Conservation (phyloP, 257 asterid genomes). For the Gentiana macrophylla region DNA sequence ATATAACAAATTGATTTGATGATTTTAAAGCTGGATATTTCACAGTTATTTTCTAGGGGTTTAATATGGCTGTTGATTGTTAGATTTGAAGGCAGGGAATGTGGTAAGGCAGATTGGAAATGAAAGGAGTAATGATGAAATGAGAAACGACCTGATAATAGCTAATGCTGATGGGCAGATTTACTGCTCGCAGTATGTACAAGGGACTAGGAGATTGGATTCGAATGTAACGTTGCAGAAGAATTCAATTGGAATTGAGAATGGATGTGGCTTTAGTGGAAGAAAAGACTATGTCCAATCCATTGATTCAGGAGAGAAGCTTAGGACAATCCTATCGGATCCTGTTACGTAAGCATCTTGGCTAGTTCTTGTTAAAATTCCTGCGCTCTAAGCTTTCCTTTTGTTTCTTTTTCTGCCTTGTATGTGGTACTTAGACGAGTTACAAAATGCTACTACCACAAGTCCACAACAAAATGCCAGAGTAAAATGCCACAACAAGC, state of each 20-base stretch:
- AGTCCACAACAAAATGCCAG: no score
- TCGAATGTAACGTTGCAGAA: slow-evolving; percentile 41
- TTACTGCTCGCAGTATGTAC: slow-evolving; percentile 43
- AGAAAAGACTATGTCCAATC: slow-evolving; percentile 45
- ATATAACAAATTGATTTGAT: no score
- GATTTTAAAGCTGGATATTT: not conserved
- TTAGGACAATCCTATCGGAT: slow-evolving; percentile 73
- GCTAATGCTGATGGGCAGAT: slow-evolving; percentile 36
- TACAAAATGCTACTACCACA: no score
- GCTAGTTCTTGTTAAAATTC: not conserved
- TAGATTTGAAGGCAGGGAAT: slow-evolving; percentile 49
- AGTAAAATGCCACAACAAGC: no score
- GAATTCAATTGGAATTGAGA: slow-evolving; percentile 32
- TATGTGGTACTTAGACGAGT: no score
- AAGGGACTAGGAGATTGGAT: slow-evolving; percentile 46
- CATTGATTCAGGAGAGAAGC: slow-evolving; percentile 58
- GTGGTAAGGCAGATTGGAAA: slow-evolving; percentile 24
- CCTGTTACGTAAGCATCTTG: slow-evolving; percentile 64
- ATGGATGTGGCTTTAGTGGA: slow-evolving; percentile 69
- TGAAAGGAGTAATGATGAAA: slow-evolving; percentile 28
- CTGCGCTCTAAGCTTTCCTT: not conserved
- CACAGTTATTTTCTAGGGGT: not conserved
- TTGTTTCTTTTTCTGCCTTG: not conserved
- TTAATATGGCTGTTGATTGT: slow-evolving; percentile 5
- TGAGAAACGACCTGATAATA: slow-evolving; percentile 33